These are phyloP conservation scores for Lichtheimia ornata DNA, from an alignment of 371 early-diverging fungal species.

Conservation along the genomic window DNA sequence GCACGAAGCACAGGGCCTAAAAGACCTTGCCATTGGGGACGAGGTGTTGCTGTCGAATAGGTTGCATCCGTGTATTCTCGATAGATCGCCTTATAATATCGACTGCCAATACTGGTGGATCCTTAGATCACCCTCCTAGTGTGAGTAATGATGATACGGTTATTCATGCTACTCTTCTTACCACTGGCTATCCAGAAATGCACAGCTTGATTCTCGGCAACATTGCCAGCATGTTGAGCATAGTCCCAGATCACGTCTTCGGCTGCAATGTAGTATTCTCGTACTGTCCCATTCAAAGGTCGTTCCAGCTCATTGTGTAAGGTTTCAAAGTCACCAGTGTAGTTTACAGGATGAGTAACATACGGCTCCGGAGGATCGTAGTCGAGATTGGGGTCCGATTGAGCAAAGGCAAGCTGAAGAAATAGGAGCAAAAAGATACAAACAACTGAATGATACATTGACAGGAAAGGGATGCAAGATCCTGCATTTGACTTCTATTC, in stretches of 20 bases:
- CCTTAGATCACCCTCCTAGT: constrained; percentile 6
- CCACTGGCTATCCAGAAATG: constrained; percentile 22
- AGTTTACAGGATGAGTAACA: constrained; percentile 11
- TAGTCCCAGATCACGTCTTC: constrained; percentile 48
- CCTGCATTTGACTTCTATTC: too few relatives aligned
- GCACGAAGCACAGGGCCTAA: constrained; percentile 55
- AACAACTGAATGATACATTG: too few relatives aligned
- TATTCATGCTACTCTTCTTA: background rate
- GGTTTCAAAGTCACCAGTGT: constrained; percentile 28
- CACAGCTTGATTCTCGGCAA: constrained; percentile 12
- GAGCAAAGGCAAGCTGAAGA: background rate
- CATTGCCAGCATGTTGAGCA: constrained; percentile 16
- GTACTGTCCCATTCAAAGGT: constrained; percentile 22
- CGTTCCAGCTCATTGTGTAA: constrained; percentile 35
- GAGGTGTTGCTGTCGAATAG: constrained; percentile 22
- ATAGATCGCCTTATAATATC: constrained; percentile 51
- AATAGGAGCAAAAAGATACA: background rate
- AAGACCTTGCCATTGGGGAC: constrained; percentile 44
- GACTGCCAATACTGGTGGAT: constrained; percentile 31
- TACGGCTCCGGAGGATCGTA: constrained; percentile 16
- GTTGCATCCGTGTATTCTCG: constrained; percentile 48
- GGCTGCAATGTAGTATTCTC: constrained; percentile 39
- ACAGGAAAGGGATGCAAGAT: too few relatives aligned
- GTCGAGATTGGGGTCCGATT: background rate
- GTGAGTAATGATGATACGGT: background rate